These are phyloP conservation scores for Zymoseptoria ardabiliae DNA, from an alignment of 2,329 filamentous ascomycete species.

Conservation along the genomic window DNA sequence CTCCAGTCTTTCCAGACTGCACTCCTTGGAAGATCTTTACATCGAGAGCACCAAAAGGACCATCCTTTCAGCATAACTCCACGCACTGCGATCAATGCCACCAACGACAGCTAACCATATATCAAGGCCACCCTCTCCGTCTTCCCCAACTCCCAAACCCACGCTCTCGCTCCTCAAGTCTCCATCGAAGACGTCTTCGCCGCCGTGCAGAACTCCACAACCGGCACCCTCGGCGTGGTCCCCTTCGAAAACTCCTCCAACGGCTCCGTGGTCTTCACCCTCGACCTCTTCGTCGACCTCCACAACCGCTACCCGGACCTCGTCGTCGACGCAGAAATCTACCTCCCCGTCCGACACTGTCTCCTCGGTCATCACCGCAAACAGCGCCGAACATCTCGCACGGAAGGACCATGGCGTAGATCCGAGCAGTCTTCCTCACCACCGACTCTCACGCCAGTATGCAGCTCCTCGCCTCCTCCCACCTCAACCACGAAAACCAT, in stretches of 20 bases:
- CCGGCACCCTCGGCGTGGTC: constrained; percentile 67
- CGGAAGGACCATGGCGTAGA: constrained; percentile 8
- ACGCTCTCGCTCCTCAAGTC: constrained; percentile 33
- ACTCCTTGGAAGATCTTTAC: background rate
- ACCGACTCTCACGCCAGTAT: background rate
- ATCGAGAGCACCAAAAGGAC: background rate
- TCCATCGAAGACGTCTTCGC: constrained; percentile 66
- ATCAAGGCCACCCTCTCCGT: constrained; percentile 16
- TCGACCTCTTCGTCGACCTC: constrained; percentile 80
- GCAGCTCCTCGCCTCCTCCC: background rate
- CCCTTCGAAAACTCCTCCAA: constrained; percentile 97
- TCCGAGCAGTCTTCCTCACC: constrained; percentile 1
- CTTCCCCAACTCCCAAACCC: constrained; percentile 13
- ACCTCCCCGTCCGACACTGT: constrained; percentile 82
- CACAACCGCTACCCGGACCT: constrained; percentile 58
- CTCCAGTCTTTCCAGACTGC: background rate
- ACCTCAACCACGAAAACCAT: too few species aligned
- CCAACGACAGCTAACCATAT: background rate
- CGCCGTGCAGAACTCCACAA: constrained; percentile 58
- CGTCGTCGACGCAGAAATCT: constrained; percentile 73
- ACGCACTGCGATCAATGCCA: background rate
- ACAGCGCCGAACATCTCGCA: background rate
- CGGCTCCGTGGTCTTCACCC: constrained; percentile 80
- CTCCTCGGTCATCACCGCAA: constrained; percentile 52
- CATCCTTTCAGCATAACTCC: background rate